Evolutionary conservation across 2,329 filamentous ascomycete species (phyloP).

Genomic region (Coniosporium tulheliwenetii): DNA sequence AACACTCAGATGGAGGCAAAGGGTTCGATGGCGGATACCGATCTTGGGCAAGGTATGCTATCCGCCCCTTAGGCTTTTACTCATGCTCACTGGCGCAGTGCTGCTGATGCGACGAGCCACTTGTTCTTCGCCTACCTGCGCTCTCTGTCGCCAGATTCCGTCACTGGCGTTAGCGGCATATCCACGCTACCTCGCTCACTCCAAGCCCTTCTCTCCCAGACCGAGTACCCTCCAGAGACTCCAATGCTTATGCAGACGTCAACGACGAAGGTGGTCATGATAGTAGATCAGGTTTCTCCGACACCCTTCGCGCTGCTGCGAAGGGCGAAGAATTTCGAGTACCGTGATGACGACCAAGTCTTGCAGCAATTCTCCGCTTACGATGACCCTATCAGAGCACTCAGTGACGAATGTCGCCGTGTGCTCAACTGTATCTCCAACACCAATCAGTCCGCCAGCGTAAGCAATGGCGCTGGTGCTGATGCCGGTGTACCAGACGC

Average conservation of each 20-base stretch:
- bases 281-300: slow-evolving; percentile 86
- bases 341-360: slow-evolving; percentile 74
- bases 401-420: slow-evolving; percentile 87
- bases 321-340: slow-evolving; percentile 87
- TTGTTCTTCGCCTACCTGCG: slow-evolving; percentile 95
- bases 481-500: slow-evolving; percentile 67
- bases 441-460: slow-evolving; percentile 70
- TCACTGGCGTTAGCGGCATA: slow-evolving; percentile 58
- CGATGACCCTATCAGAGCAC: slow-evolving; percentile 71
- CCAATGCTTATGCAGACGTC: slow-evolving; percentile 62
- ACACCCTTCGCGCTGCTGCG: slow-evolving; percentile 85
- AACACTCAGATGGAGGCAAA: slow-evolving; percentile 70
- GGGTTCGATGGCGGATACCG: slow-evolving; percentile 94
- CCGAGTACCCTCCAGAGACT: slow-evolving; percentile 78
- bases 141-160: slow-evolving; percentile 66
- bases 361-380: slow-evolving; percentile 75
- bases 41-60: slow-evolving; percentile 59
- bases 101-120: slow-evolving; percentile 90
- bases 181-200: slow-evolving; percentile 78
- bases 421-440: slow-evolving; percentile 80
- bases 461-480: slow-evolving; percentile 36
- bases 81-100: slow-evolving; percentile 33
- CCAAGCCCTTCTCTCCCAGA: slow-evolving; percentile 78
- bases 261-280: slow-evolving; percentile 88
- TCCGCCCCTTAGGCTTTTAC: neutral